Evolutionary conservation across 2,329 filamentous ascomycete species (phyloP).

Genomic region (Alternaria brassicicola): DNA sequence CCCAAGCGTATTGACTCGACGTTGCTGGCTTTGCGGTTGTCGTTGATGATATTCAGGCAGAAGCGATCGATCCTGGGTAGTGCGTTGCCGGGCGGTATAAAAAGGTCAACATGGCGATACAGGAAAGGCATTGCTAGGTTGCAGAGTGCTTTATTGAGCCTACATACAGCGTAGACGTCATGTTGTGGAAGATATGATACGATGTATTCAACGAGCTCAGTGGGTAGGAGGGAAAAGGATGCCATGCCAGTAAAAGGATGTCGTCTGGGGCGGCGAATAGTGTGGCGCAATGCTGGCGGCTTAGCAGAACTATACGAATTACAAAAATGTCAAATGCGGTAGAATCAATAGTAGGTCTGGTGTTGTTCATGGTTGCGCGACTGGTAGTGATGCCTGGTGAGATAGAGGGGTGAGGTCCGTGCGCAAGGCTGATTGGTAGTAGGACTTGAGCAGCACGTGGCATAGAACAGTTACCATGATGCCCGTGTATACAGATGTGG

Average conservation of each 20-base stretch:
- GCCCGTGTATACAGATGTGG: neutral
- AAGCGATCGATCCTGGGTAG: constrained; percentile 36
- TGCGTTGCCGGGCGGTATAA: constrained; percentile 19
- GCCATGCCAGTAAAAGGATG: constrained; percentile 20
- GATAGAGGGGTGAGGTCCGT: constrained; percentile 3
- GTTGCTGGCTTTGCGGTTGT: constrained; percentile 21
- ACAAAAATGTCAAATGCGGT: neutral
- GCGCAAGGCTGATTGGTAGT: neutral
- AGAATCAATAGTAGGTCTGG: neutral
- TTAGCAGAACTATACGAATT: fast-evolving
- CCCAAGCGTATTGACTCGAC: constrained; percentile 32
- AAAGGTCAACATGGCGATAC: constrained; percentile 34
- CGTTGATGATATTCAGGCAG: constrained; percentile 29
- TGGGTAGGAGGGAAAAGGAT: constrained; percentile 24
- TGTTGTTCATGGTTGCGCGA: neutral
- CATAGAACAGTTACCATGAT: neutral
- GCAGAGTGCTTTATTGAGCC: constrained; percentile 19
- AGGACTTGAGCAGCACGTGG: neutral
- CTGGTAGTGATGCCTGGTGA: neutral
- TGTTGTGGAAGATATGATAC: constrained; percentile 24
- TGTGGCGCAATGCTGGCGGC: neutral
- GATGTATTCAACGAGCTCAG: constrained; percentile 35
- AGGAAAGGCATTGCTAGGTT: constrained; percentile 24
- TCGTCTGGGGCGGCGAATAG: neutral
- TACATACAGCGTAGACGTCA: constrained; percentile 24